A percentile compares a stretch with the other conserved stretches of the same genome.
These are phyloP conservation scores for Diplodia seriata DNA, from an alignment of 2,329 filamentous ascomycete species.

Conservation along the genomic window DNA sequence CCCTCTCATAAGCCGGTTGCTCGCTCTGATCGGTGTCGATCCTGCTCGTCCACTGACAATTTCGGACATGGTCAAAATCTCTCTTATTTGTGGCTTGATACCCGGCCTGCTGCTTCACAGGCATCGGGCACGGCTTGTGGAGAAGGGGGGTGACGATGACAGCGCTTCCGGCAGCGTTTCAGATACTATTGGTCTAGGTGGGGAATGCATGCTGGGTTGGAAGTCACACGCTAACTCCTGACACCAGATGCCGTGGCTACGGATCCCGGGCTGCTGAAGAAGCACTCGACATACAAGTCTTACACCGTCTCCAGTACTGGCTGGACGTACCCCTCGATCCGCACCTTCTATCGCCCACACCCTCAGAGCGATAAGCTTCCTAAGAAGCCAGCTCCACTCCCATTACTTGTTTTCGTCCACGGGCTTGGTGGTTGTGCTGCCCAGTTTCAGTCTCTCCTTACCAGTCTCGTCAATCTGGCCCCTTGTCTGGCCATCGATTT, in stretches of 20 bases:
- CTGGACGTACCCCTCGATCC: conserved; percentile 75
- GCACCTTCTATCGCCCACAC: conserved; percentile 84
- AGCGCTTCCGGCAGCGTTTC: conserved; percentile 32
- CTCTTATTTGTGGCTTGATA: conserved; percentile 46
- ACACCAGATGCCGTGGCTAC: conserved; percentile 58
- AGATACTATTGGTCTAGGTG: conserved; percentile 30
- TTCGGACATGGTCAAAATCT: conserved; percentile 50
- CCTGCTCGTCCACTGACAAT: conserved; percentile 36
- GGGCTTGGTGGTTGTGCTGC: conserved; percentile 90
- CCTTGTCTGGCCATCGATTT: conserved; percentile 88
- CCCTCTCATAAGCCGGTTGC: conserved; percentile 36
- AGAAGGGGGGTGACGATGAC: conserved; percentile 31
- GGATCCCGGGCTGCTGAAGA: conserved; percentile 81
- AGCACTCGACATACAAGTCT: conserved; percentile 73
- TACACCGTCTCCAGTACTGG: conserved; percentile 72
- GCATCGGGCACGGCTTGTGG: conserved; percentile 38
- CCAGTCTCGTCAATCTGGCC: conserved; percentile 80
- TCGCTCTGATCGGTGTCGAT: conserved; percentile 39
- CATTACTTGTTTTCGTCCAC: conserved; percentile 88
- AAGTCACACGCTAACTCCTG: conserved; percentile 20
- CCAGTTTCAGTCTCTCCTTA: conserved; percentile 83
- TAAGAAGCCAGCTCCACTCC: conserved; percentile 73
- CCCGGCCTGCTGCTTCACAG: conserved; percentile 45
- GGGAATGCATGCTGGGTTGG: conserved; percentile 11
- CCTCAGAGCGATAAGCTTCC: conserved; percentile 83